Evolutionary conservation across 495 filamentous ascomycete genomes (phyloP).

Genomic region (Podospora sp.): DNA sequence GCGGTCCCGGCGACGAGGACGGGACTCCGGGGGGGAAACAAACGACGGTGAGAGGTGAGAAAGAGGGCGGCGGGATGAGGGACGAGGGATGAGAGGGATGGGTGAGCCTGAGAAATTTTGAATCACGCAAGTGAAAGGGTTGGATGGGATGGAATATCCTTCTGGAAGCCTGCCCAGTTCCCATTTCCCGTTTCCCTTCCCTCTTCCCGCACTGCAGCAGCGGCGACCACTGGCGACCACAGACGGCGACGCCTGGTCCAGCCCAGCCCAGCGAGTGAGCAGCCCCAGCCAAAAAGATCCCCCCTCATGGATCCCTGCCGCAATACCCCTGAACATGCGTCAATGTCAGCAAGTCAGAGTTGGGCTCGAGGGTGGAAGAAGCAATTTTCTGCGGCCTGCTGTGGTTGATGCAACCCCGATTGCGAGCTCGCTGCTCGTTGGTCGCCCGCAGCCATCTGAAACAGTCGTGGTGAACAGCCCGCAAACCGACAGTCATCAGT

Average conservation of each 20-base stretch:
- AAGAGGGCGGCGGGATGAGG: neutral
- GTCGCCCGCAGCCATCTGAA: slow-evolving; percentile 15
- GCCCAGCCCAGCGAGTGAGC: neutral
- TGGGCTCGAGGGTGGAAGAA: slow-evolving; percentile 11
- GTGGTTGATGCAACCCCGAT: slow-evolving; percentile 19
- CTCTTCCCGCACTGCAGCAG: neutral
- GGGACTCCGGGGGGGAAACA: neutral
- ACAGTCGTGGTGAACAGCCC: slow-evolving; percentile 11
- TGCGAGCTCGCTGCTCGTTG: slow-evolving; percentile 19
- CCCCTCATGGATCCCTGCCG: slow-evolving; percentile 4
- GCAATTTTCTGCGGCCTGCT: slow-evolving; percentile 13
- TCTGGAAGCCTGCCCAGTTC: slow-evolving; percentile 16
- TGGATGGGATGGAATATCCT: slow-evolving; percentile 9
- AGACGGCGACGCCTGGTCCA: too few relatives aligned
- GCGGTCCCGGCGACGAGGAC: neutral
- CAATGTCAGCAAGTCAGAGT: slow-evolving; percentile 10
- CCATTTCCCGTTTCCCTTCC: neutral
- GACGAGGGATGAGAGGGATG: neutral
- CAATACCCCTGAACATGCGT: neutral
- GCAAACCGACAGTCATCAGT: neutral
- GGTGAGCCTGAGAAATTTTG: slow-evolving; percentile 2
- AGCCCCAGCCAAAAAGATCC: neutral
- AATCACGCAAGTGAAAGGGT: slow-evolving; percentile 2
- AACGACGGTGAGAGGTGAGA: neutral
- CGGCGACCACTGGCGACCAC: too few relatives aligned